These are phyloP conservation scores for Fusarium pseudonygamai DNA, from an alignment of 2,329 filamentous ascomycete genomes.

Conservation along the genomic window DNA sequence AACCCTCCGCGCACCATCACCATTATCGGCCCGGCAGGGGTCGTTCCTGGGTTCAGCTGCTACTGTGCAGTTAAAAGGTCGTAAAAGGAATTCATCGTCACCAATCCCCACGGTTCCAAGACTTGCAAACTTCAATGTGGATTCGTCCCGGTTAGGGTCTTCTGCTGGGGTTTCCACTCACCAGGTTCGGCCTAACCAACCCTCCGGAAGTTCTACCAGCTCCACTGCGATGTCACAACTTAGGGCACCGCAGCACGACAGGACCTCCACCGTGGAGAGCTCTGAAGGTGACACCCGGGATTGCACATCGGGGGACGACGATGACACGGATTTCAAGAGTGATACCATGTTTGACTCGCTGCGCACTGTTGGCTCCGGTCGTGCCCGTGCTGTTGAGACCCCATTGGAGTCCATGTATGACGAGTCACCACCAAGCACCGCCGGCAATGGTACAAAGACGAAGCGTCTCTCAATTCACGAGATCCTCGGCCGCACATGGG, in stretches of 20 bases:
- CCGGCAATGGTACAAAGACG: constrained; percentile 61
- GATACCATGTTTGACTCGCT: constrained; percentile 82
- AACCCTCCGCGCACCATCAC: constrained; percentile 37
- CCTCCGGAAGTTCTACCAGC: constrained; percentile 55
- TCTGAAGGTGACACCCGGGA: constrained; percentile 75
- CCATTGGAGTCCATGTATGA: constrained; percentile 84
- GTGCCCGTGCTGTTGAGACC: constrained; percentile 72
- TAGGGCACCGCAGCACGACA: constrained; percentile 46
- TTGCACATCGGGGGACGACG: constrained; percentile 75
- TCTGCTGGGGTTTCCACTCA: constrained; percentile 51
- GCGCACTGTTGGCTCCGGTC: constrained; percentile 74
- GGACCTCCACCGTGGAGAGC: constrained; percentile 69
- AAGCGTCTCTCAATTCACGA: constrained; percentile 69
- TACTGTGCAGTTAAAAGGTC: constrained; percentile 41
- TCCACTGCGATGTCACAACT: constrained; percentile 54
- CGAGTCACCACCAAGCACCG: constrained; percentile 73
- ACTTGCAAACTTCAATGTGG: constrained; percentile 64
- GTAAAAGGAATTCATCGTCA: constrained; percentile 61
- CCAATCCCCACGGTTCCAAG: constrained; percentile 64
- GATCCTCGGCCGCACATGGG: constrained; percentile 64
- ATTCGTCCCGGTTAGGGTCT: constrained; percentile 59
- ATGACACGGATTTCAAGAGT: constrained; percentile 81
- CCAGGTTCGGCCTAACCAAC: constrained; percentile 52
- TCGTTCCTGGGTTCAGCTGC: constrained; percentile 41
- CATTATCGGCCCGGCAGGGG: constrained; percentile 35